These are phyloP conservation scores for Chlorella sp. DNA, from an alignment of 139 green algal species.

Conservation along the genomic window DNA sequence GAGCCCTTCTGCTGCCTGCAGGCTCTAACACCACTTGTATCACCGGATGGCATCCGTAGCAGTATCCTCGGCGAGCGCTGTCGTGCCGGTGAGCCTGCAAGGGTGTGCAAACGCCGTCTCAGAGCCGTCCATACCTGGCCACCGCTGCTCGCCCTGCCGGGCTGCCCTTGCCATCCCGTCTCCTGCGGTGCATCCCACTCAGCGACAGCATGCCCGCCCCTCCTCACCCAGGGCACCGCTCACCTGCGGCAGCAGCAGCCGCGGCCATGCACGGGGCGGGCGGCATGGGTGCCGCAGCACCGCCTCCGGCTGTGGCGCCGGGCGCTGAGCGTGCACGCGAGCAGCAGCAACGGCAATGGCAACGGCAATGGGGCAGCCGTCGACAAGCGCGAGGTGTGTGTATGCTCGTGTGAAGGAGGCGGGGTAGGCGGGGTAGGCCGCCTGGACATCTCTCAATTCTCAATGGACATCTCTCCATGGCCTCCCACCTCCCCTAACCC, in stretches of 20 bases:
- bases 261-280: background rate
- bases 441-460: background rate
- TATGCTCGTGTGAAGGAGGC: background rate
- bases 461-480: background rate
- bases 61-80: too few relatives aligned
- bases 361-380: background rate
- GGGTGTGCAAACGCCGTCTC: too few relatives aligned
- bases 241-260: background rate
- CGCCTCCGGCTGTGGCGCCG: background rate
- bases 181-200: too few relatives aligned
- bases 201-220: too few relatives aligned
- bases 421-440: background rate
- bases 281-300: background rate
- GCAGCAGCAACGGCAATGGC: background rate
- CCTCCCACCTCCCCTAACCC: background rate
- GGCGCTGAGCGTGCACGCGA: background rate
- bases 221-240: too few relatives aligned
- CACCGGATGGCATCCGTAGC: too few relatives aligned
- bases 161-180: too few relatives aligned
- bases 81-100: too few relatives aligned
- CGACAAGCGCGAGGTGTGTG: slow-evolving; percentile 9
- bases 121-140: too few relatives aligned
- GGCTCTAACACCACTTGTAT: too few relatives aligned
- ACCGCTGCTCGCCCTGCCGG: too few relatives aligned
- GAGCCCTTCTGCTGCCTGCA: too few relatives aligned